These are phyloP conservation scores for Porpolomopsis calyptriformis DNA, from an alignment of 768 basidiomycete species.

Conservation along the genomic window DNA sequence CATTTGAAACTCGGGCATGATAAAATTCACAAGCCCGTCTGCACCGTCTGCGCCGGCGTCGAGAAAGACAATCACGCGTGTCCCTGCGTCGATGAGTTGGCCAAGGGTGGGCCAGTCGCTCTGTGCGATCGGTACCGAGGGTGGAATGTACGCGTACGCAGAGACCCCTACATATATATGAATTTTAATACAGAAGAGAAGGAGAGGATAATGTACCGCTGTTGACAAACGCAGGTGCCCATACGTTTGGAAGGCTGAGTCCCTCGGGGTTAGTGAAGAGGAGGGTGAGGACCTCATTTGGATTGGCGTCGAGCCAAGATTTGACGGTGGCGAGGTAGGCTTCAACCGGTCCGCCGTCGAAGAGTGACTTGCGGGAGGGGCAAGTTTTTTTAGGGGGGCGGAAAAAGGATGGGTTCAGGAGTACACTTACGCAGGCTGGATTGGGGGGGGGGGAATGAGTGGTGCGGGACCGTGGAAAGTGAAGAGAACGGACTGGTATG, in stretches of 20 bases:
- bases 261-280: conserved; percentile 60
- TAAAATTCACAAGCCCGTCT: conserved; percentile 30
- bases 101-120: conserved; percentile 56
- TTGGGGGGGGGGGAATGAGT: background rate
- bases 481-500: conserved; percentile 42
- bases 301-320: conserved; percentile 47
- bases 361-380: conserved; percentile 26
- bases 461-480: background rate
- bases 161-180: conserved; percentile 26
- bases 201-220: conserved; percentile 27
- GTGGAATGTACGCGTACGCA: conserved; percentile 41
- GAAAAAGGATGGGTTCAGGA: background rate
- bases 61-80: conserved; percentile 52
- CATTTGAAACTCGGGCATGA: conserved; percentile 49
- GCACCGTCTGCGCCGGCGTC: conserved; percentile 36
- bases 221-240: conserved; percentile 42
- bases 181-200: background rate
- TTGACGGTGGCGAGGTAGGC: conserved; percentile 44
- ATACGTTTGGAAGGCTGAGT: conserved; percentile 34
- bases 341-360: conserved; percentile 42
- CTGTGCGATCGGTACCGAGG: conserved; percentile 30
- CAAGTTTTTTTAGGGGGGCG: background rate
- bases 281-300: conserved; percentile 55
- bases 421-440: conserved; percentile 26
- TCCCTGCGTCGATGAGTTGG: conserved; percentile 48